phyloP scores from a whole-genome alignment of 257 asterid species.

The Ophiorrhiza pumila region DNA sequence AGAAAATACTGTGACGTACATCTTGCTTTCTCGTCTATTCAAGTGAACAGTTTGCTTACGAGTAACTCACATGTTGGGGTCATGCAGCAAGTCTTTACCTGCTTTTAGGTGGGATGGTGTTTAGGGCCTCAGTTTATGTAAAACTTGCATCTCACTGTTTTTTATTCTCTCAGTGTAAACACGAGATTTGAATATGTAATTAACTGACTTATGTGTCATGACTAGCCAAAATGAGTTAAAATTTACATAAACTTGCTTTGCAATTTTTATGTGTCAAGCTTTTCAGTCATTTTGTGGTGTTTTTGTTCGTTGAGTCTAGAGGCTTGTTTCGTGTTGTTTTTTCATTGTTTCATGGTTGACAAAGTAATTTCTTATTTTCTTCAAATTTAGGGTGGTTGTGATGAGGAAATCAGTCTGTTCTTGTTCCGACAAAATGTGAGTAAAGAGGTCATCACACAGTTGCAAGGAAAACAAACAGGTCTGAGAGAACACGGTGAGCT shows the following conservation, averaged over 20 bases:
- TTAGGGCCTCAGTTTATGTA: not conserved
- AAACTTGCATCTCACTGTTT: not conserved
- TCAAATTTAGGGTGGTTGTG: constrained; percentile 76
- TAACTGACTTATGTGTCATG: not conserved
- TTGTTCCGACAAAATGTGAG: constrained; percentile 65
- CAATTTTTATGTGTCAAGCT: not conserved
- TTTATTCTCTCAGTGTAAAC: not conserved
- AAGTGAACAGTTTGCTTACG: not conserved
- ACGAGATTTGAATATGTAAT: not conserved
- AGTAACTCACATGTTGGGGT: not conserved
- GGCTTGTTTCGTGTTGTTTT: not conserved
- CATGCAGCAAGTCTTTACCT: not conserved
- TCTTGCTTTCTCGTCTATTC: not conserved
- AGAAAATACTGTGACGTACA: not conserved
- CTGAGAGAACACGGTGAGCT: constrained; percentile 83
- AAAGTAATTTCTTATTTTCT: constrained; percentile 10
- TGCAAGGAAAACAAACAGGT: constrained; percentile 83
- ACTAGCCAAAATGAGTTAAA: not conserved
- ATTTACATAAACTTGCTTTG: not conserved
- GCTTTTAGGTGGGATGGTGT: not conserved
- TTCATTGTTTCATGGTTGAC: not conserved
- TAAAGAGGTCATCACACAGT: constrained; percentile 50
- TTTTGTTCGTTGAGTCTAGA: not conserved
- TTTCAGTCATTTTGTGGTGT: not conserved
- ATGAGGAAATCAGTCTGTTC: constrained; percentile 73